A percentile compares a stretch with the other conserved stretches of the same genome.
Evolutionary conservation across 202 grass and related monocot species (phyloP).

Genomic region (Miscanthus sacchariflorus): DNA sequence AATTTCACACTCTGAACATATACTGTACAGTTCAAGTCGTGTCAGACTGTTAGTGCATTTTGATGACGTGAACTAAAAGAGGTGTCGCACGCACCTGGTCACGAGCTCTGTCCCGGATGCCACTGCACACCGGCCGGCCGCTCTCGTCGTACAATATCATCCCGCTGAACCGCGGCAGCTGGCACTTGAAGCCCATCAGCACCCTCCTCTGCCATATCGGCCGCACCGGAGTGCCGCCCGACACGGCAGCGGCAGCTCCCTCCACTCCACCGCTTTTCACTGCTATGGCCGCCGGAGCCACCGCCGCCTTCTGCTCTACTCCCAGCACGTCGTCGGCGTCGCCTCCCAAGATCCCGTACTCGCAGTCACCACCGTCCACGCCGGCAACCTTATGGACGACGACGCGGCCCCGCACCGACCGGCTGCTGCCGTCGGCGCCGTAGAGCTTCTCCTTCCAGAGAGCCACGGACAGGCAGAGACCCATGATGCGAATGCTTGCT

Average conservation of each 20-base stretch:
- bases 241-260: background rate
- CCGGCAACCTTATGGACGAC: background rate
- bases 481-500: conserved; percentile 20
- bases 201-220: conserved; percentile 85
- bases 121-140: conserved; percentile 58
- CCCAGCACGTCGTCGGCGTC: background rate
- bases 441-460: conserved; percentile 54
- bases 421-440: background rate
- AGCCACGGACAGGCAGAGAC: conserved; percentile 52
- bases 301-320: background rate
- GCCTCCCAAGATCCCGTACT: background rate
- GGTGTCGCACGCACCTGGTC: conserved; percentile 51
- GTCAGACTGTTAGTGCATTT: background rate
- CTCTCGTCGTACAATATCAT: conserved; percentile 85
- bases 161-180: conserved; percentile 79
- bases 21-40: background rate
- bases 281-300: background rate
- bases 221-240: conserved; percentile 45
- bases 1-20: background rate
- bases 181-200: conserved; percentile 83
- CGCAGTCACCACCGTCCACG: background rate
- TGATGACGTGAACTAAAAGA: background rate
- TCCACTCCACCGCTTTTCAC: conserved; percentile 3
- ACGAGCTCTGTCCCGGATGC: conserved; percentile 33
- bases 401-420: background rate